These are phyloP conservation scores for Articulospora tetracladia DNA, from an alignment of 495 filamentous ascomycete species.

Conservation along the genomic window DNA sequence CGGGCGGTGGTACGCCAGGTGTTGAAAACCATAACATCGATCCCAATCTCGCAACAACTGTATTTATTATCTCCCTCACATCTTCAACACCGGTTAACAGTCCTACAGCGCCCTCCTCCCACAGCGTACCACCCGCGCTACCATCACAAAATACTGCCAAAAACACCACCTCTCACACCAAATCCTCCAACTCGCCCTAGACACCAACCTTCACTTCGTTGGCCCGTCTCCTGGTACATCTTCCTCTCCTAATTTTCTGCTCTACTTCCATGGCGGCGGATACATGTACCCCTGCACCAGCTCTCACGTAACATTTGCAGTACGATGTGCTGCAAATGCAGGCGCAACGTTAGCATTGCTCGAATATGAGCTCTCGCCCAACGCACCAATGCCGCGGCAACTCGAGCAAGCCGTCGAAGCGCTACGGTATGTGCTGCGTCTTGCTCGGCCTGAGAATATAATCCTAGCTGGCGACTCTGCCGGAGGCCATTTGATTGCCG, in stretches of 20 bases:
- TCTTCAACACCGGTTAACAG: neutral
- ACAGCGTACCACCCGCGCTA: neutral
- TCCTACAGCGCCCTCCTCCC: neutral
- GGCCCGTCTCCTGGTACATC: neutral
- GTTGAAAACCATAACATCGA: neutral
- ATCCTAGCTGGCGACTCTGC: conserved; percentile 70
- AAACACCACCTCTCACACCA: neutral
- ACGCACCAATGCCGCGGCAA: conserved; percentile 61
- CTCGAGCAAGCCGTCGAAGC: conserved; percentile 57
- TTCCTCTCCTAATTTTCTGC: conserved; percentile 1
- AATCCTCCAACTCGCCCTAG: neutral
- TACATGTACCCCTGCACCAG: neutral
- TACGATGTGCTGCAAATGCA: neutral
- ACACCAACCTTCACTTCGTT: conserved; percentile 7
- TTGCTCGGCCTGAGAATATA: conserved; percentile 45
- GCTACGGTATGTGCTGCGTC: conserved; percentile 59
- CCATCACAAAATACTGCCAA: conserved; percentile 1
- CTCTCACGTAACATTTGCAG: conserved; percentile 1
- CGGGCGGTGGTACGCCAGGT: conserved; percentile 8
- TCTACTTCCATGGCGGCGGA: conserved; percentile 15
- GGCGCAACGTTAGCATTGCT: conserved; percentile 28
- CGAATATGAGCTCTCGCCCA: conserved; percentile 72
- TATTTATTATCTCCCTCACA: neutral
- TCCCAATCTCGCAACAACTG: neutral
- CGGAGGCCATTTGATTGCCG: conserved; percentile 62